These are phyloP conservation scores for Vigna angularis DNA, from an alignment of 306 rosid genomes.

Conservation along the genomic window DNA sequence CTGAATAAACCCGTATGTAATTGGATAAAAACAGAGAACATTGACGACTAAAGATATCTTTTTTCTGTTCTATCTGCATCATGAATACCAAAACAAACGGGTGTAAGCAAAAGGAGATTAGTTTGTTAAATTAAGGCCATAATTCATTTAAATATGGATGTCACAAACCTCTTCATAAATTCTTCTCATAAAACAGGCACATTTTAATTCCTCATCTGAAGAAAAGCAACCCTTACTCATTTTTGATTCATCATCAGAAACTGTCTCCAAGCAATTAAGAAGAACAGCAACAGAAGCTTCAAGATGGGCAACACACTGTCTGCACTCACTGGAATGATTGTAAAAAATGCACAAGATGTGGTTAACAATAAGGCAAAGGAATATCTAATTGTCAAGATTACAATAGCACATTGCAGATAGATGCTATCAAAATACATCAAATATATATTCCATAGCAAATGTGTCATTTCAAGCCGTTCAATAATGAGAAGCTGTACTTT, in stretches of 20 bases:
- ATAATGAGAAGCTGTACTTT: constrained; percentile 18
- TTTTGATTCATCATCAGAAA: constrained; percentile 54
- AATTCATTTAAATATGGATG: constrained; percentile 10
- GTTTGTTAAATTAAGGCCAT: constrained; percentile 32
- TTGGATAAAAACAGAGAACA: constrained; percentile 75
- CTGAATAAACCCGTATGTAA: constrained; percentile 81
- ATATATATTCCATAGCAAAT: constrained; percentile 22
- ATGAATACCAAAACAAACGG: constrained; percentile 43
- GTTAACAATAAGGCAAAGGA: constrained; percentile 27
- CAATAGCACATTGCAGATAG: constrained; percentile 28
- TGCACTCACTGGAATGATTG: constrained; percentile 66
- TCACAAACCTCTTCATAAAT: constrained; percentile 52
- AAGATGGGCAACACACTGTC: constrained; percentile 66
- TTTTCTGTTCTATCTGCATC: constrained; percentile 82
- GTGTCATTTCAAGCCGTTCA: constrained; percentile 23
- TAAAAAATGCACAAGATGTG: constrained; percentile 13
- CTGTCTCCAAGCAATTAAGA: constrained; percentile 80
- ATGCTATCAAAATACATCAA: constrained; percentile 33
- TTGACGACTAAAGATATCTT: constrained; percentile 66
- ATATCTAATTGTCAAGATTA: constrained; percentile 14
- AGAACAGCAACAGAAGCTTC: constrained; percentile 84
- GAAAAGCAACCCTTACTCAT: constrained; percentile 59
- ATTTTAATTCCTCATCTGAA: constrained; percentile 82
- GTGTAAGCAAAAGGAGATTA: constrained; percentile 37
- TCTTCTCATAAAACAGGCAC: constrained; percentile 81